phyloP scores from a whole-genome alignment of 2,329 filamentous ascomycete species.

The Fusarium domesticum region DNA sequence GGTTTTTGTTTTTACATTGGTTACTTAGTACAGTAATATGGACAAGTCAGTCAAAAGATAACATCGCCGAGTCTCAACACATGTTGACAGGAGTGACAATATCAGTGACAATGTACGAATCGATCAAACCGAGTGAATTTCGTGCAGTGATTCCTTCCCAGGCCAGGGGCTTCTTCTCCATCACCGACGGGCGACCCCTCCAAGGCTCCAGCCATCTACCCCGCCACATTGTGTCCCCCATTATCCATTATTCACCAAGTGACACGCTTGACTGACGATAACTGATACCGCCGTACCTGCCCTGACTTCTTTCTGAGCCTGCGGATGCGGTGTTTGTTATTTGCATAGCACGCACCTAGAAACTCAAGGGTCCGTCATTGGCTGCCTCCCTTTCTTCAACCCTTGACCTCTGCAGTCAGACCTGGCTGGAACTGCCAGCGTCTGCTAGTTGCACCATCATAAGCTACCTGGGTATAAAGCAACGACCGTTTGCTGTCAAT shows the following conservation, averaged over 20 bases:
- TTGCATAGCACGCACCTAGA: no score
- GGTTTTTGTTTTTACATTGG: no score
- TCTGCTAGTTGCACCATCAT: conserved; percentile 1
- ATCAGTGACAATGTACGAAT: background rate
- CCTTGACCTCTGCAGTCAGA: background rate
- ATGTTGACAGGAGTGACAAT: background rate
- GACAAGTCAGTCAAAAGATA: no score
- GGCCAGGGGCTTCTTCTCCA: background rate
- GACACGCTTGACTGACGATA: background rate
- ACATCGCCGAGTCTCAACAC: background rate
- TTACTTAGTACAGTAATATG: no score
- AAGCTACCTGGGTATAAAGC: background rate
- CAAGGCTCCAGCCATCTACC: background rate
- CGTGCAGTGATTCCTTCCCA: background rate
- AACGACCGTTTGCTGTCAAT: conserved; percentile 1
- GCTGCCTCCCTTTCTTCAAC: background rate
- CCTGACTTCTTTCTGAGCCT: background rate
- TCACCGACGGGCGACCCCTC: background rate
- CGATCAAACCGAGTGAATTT: background rate
- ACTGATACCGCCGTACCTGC: background rate
- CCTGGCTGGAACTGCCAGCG: background rate
- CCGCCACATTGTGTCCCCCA: background rate
- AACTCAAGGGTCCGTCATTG: background rate
- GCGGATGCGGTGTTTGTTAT: background rate
- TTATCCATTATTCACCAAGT: background rate